Evolutionary conservation across 2,329 filamentous ascomycete genomes (phyloP).

Genomic region (Pseudogymnoascus sp.): DNA sequence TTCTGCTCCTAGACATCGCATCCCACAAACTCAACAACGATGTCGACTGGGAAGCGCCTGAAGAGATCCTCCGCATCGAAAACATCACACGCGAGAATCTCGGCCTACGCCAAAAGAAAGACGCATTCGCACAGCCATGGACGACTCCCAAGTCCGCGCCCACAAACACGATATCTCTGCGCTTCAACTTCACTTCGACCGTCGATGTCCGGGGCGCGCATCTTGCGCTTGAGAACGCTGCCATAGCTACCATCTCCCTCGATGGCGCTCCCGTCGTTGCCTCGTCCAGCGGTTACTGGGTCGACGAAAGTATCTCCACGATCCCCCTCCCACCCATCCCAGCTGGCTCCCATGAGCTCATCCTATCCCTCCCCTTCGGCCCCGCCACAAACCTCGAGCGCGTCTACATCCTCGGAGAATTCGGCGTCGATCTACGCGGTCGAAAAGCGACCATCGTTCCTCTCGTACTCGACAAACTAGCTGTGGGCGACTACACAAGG

Average conservation of each 20-base stretch:
- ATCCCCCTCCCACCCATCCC: constrained; percentile 22
- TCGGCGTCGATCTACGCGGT: constrained; percentile 20
- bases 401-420: constrained; percentile 27
- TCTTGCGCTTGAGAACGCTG: constrained; percentile 25
- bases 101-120: constrained; percentile 22
- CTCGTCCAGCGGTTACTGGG: constrained; percentile 22
- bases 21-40: constrained; percentile 21
- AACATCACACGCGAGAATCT: constrained; percentile 24
- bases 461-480: constrained; percentile 11
- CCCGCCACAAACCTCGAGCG: constrained; percentile 27
- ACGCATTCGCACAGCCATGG: constrained; percentile 27
- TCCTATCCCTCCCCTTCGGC: constrained; percentile 24
- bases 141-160: constrained; percentile 16
- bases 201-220: constrained; percentile 14
- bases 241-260: constrained; percentile 20
- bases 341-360: constrained; percentile 21
- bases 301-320: constrained; percentile 27
- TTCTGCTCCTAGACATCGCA: constrained; percentile 28
- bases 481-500: constrained; percentile 24
- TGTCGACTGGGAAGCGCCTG: constrained; percentile 18
- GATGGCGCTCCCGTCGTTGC: constrained; percentile 17
- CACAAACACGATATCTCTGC: constrained; percentile 19
- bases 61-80: constrained; percentile 27
- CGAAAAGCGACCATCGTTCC: constrained; percentile 12
- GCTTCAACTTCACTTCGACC: constrained; percentile 23